Base-by-base conservation (phyloP, 495 filamentous ascomycete species). In the Hypoxylon trugodes region DNA sequence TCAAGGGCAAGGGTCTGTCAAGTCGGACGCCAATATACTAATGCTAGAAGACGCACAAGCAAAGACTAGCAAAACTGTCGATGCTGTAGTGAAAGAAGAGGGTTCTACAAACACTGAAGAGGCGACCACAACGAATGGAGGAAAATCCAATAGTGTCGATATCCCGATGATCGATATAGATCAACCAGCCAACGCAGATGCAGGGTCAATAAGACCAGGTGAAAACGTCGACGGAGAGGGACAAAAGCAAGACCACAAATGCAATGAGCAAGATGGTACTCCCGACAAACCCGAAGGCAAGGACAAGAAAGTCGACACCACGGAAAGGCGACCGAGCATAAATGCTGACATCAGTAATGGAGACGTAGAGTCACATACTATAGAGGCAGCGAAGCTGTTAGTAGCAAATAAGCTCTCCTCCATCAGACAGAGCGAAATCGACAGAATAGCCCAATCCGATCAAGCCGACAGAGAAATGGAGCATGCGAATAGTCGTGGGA, bases 361-460 rank as follows among this genome's bases (percentile, higher is more conserved):
- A 7, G 36, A 10, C n/a, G 51, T 22, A 26, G 56, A 60, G 22
- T 3, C 37, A 30, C 38, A 54, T 2, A 48, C 25, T 21, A 25
- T 47, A 9, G 53, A 25, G 1, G 26, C 18, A 30, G 4, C 33
- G 21, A 55, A 57, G 9, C 49, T 52, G 9, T 37, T 19, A 66
- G 49, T 8, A 4, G 35, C 43, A 26, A 56, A 47, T 12, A 42
- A 37, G 8, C 15, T 51, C 35, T 32, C 85, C 15, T 89, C 92
- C 7, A 81, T 87, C 50, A 85, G 84, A 2, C 85, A 84, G 72
- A 84, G 83, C 50, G 87, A 84, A 74, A 84, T 84, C 41, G 74
- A 67, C 15, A 77, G 73, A 37, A 57, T 64, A 3, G 35, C 56
- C 1, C 68, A 68, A 24, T 33, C 53, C 26, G 60, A 38, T 25